Evolutionary conservation across 805 yeast genomes (phyloP).

Genomic region (Metschnikowia reukaufii): DNA sequence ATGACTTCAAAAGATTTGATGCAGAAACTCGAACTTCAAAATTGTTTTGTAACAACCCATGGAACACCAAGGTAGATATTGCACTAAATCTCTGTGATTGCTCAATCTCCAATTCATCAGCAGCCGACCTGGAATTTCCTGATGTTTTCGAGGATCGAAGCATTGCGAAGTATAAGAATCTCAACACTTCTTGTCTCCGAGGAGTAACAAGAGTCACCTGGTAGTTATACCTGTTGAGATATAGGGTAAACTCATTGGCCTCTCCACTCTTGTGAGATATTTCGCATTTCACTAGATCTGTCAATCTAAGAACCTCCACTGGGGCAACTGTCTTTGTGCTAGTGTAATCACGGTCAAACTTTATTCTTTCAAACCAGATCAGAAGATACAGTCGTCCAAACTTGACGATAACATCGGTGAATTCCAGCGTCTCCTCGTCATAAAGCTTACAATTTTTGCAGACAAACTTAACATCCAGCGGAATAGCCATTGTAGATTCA

Average conservation of each 20-base stretch:
- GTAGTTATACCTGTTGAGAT: slow-evolving; percentile 25
- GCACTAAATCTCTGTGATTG: slow-evolving; percentile 51
- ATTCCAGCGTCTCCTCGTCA: slow-evolving; percentile 27
- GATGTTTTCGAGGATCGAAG: slow-evolving; percentile 46
- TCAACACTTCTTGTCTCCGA: slow-evolving; percentile 58
- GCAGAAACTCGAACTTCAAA: slow-evolving; percentile 63
- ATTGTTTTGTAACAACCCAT: slow-evolving; percentile 63
- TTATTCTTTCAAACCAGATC: slow-evolving; percentile 29
- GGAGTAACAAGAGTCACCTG: slow-evolving; percentile 33
- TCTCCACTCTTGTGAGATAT: slow-evolving; percentile 24
- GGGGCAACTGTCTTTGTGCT: slow-evolving; percentile 33
- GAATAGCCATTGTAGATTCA: slow-evolving; percentile 33
- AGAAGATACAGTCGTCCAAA: slow-evolving; percentile 73
- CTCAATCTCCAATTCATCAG: slow-evolving; percentile 49
- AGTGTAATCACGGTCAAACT: slow-evolving; percentile 21
- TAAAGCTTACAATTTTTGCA: slow-evolving; percentile 28
- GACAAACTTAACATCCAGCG: slow-evolving; percentile 37
- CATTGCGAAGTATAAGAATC: slow-evolving; percentile 67
- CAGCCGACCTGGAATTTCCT: slow-evolving; percentile 19
- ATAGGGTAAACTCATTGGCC: slow-evolving; percentile 36
- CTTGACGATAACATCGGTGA: slow-evolving; percentile 59
- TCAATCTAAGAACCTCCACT: slow-evolving; percentile 33
- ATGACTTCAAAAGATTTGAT: slow-evolving; percentile 58
- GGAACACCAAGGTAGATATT: slow-evolving; percentile 60
- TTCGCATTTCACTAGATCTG: slow-evolving; percentile 40